These are phyloP conservation scores for Cyclocybe aegerita DNA, from an alignment of 768 basidiomycete genomes.

Conservation along the genomic window DNA sequence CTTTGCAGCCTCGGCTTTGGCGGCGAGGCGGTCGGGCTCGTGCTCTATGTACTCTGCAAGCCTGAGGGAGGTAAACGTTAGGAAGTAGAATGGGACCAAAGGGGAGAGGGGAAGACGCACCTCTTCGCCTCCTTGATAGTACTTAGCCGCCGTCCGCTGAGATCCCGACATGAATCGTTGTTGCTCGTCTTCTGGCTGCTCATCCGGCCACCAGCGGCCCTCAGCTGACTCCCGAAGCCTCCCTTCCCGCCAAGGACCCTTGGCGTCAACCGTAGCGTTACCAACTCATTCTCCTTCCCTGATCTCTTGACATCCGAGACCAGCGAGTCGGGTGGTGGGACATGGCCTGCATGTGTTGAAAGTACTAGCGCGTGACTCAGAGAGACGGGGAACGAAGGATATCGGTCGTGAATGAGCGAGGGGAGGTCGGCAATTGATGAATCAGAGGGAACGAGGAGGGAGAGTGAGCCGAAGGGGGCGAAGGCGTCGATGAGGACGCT, in stretches of 20 bases:
- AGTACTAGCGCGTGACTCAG: constrained; percentile 29
- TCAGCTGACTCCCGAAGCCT: constrained; percentile 94
- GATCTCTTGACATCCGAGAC: constrained; percentile 25
- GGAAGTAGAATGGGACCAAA: not conserved
- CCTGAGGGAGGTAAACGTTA: constrained; percentile 34
- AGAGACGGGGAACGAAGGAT: constrained; percentile 32
- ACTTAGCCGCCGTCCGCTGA: constrained; percentile 85
- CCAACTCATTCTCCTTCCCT: constrained; percentile 29
- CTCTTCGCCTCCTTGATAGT: constrained; percentile 97
- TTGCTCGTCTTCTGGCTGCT: constrained; percentile 93
- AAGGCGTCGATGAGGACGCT: constrained; percentile 36
- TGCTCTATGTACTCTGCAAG: constrained; percentile 84
- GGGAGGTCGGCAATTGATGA: constrained; percentile 30
- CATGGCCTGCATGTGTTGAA: constrained; percentile 38
- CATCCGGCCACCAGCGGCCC: constrained; percentile 98
- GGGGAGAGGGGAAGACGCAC: constrained; percentile 40
- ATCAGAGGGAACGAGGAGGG: constrained; percentile 29
- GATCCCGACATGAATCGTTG: constrained; percentile 92
- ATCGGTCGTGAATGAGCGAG: constrained; percentile 31
- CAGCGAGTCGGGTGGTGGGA: constrained; percentile 22
- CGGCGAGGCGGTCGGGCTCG: constrained; percentile 79
- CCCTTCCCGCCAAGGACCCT: constrained; percentile 90
- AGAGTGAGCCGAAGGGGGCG: constrained; percentile 38
- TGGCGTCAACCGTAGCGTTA: constrained; percentile 75
- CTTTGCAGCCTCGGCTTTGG: constrained; percentile 72